Evolutionary conservation across 805 yeast genomes (phyloP), one percentile per base, ranked within the genome.

Genomic region (Pichia deserticola): DNA sequence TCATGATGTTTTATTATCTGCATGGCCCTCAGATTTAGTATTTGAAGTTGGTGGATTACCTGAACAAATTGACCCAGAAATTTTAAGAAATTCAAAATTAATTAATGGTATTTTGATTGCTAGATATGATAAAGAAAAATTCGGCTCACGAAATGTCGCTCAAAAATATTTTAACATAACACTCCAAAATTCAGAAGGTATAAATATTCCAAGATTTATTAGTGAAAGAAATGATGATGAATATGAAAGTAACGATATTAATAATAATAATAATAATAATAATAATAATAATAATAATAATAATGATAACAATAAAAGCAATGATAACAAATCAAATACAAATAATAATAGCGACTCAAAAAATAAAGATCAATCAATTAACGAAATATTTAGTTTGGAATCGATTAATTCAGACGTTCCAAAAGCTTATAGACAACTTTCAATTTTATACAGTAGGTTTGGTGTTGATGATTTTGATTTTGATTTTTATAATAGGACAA

Each of bases 381-480:
- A 56, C 28, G 47, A 54, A 39, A 54, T 62, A 0, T 72, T 72
- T 42, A 69, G 63, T 10, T 63, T 58, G 44, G 67, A 60, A 28
- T 56, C 67, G 3, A 35, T 56, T 1, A 58, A 68, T 49, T 70
- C 76, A 58, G 61, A 67, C 36, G 73, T 81, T 1, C 96, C 97
- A 1, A 82, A 83, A 47, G 86, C 90, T 36, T 92, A 84, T 68
- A 72, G 81, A 39, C 79, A 82, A 57, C 71, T 88, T 42, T 86
- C 84, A 52, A 86, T 92, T 48, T 77, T 84, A 40, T 92, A 90
- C 65, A 86, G 95, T 50, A 83, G 79, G 58, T 92, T 89, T 65
- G 99, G 99, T 30, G 89, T 93, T 33, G 89, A 85, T 57, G 97
- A 89, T 64, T 93, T 93, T 67, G 97, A 92, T 68, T 92, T 93